Evolutionary conservation across 2,329 filamentous ascomycete genomes (phyloP), one percentile per base, ranked within the genome.

Genomic region (Trichoderma koningiopsis): DNA sequence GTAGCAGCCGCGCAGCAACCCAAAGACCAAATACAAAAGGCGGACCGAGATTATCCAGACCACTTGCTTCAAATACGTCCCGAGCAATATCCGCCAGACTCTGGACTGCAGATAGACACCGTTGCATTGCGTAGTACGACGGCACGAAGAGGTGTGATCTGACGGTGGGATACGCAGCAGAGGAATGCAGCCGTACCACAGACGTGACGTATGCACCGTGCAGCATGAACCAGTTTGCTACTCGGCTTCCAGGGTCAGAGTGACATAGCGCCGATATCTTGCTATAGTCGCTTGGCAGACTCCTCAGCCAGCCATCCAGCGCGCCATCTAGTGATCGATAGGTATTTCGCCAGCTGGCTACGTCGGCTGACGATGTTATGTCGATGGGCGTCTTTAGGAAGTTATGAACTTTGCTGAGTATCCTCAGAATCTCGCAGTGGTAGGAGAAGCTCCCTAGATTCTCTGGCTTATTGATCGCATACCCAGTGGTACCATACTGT

Each of bases 171-270:
- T 83, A 83, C 3, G 81, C 82, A 0, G 81, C 81, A 3, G 80
- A 78, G 3, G 81, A 82, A 68, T 83, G 81, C n/a, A 83, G 74
- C 0, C 82, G 78, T 3, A 83, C 81, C 6, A 82, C 81, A 3
- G 80, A 77, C 0, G 80, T 82, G 14, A 83, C 81, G 57, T 82
- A 83, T 8, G 81, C 81, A 71, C 81, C 82, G 31, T 83, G 81
- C 10, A 83, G 74, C 80, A 83, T 81, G 69, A 83, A 82, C 81
- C 81, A 83, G 71, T 83, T 83, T n/a, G 81, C 81, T 1, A 83
- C 81, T 1, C 81, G 79, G 63, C 81, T 82, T 2, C 81, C 81
- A 3, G 81, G 81, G 22, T 83, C 81, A 5, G 81, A 82, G 72
- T 83, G 81, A 49, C 81, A 83, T 13, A 83, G 74, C 1, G 81